These are phyloP conservation scores for Backusella luteola DNA, from an alignment of 192 early-diverging fungal species.

Conservation along the genomic window DNA sequence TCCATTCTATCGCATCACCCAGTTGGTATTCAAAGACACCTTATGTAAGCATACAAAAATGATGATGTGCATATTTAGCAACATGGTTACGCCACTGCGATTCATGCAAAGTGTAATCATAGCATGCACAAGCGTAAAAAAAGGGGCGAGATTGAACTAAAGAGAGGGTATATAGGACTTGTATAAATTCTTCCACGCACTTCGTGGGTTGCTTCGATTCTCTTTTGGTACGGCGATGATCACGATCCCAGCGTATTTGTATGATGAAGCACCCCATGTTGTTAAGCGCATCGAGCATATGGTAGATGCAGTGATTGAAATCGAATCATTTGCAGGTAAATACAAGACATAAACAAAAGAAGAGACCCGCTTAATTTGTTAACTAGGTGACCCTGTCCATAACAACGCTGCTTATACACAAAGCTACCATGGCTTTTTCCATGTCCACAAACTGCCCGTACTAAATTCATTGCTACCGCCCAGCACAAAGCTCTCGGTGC, in stretches of 20 bases:
- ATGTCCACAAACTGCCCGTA: slow-evolving; percentile 78
- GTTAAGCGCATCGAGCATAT: slow-evolving; percentile 75
- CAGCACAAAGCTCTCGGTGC: slow-evolving; percentile 65
- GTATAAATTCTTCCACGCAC: slow-evolving; percentile 69
- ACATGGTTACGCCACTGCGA: not conserved
- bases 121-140: too few relatives aligned
- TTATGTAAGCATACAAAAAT: slow-evolving; percentile 38
- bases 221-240: slow-evolving; percentile 74
- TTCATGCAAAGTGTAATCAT: not conserved
- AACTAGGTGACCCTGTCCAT: slow-evolving; percentile 46
- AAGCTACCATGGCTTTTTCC: slow-evolving; percentile 87
- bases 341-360: not conserved
- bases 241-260: slow-evolving; percentile 80
- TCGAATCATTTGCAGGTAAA: slow-evolving; percentile 92
- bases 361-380: not conserved
- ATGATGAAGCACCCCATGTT: slow-evolving; percentile 48
- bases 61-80: not conserved
- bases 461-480: slow-evolving; percentile 74
- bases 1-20: slow-evolving; percentile 80
- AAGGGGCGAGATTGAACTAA: too few relatives aligned
- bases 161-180: slow-evolving; percentile 37
- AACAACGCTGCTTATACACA: slow-evolving; percentile 57
- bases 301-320: slow-evolving; percentile 82
- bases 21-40: slow-evolving; percentile 66
- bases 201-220: slow-evolving; percentile 76